Evolutionary conservation across 1,284 basidiomycete species (phyloP).

Genomic region (Rhodotorula sp.): DNA sequence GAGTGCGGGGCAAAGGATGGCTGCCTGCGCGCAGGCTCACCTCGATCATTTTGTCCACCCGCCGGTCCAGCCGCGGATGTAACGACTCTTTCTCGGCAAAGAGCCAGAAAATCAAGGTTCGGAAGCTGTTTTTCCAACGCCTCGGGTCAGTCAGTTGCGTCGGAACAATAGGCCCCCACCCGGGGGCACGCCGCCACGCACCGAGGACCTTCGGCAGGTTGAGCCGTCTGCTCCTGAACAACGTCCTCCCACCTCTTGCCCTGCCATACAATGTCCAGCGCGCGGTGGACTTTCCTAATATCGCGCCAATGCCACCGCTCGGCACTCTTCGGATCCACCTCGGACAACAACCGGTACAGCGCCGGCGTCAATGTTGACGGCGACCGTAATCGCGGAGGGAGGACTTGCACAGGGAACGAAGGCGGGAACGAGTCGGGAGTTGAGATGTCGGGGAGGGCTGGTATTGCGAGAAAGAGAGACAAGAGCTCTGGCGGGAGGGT

Average conservation of each 20-base stretch:
- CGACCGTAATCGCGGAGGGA: conserved; percentile 57
- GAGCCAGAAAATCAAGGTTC: conserved; percentile 86
- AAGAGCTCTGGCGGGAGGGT: conserved; percentile 56
- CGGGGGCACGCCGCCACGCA: not conserved
- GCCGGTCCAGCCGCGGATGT: conserved; percentile 66
- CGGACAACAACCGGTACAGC: conserved; percentile 66
- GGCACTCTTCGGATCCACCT: conserved; percentile 73
- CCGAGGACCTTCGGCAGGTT: conserved; percentile 55
- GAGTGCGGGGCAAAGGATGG: not conserved
- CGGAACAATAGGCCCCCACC: not conserved
- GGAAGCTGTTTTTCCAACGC: conserved; percentile 59
- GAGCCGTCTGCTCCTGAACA: conserved; percentile 60
- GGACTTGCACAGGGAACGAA: conserved; percentile 48
- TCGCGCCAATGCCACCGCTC: conserved; percentile 94
- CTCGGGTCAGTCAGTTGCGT: not conserved
- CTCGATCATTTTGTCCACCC: conserved; percentile 87
- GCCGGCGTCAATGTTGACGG: conserved; percentile 59
- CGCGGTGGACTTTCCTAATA: conserved; percentile 81
- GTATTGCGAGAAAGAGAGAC: conserved; percentile 52
- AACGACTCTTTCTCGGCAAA: conserved; percentile 70
- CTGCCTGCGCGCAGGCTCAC: conserved; percentile 51
- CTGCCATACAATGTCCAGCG: conserved; percentile 74
- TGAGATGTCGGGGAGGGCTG: conserved; percentile 34
- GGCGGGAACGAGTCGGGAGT: conserved; percentile 39
- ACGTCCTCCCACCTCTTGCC: conserved; percentile 66